Evolutionary conservation across 2,329 filamentous ascomycete genomes (phyloP), one percentile per base, ranked within the genome.

Genomic region (Penicillium sp.): DNA sequence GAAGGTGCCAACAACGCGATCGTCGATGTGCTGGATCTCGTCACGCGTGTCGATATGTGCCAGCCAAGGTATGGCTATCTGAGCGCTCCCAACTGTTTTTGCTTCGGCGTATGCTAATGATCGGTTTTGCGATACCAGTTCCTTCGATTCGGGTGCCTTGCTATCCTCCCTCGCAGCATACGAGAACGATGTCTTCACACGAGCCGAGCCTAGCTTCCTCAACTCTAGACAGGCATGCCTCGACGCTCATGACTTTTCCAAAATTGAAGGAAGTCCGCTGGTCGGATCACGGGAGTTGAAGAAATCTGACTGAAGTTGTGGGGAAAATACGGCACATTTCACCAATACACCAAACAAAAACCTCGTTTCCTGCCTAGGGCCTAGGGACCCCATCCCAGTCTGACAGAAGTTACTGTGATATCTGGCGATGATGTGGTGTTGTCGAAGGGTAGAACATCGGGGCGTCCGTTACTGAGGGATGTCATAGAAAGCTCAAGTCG

Each of bases 1-100:
- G 78, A 81, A 61, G 78, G 76, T 1, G 77, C 76, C 6, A 81
- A 81, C 53, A 77, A 80, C 45, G 77, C 74, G 3, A 76, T 81
- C 32, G 61, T 74, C 6, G 78, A 81, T 56, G 74, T 77, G 0
- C 58, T 67, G 2, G 72, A 76, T 32, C 67, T 80, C 38, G 65
- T 69, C 0, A 65, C 69, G 9, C 51, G 57, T 2, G 46, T 67
- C 9, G 55, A 65, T 39, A 45, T 62, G 52, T 21, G 32, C 29
- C 35, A 48, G n/a, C 12, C 48, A 21, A 37, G 52, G 52, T 48
- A 53, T 45, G 49, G n/a, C 26, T 26, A 19, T 31, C 4, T 22
- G 3, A 10, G 4, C 3, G 50, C 13, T 1, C 12, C 22, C 6
- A 22, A 19, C 13, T 10, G 4, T 38, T 31, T 53, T 7, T 22